Conservation (phyloP, 495 filamentous ascomycete species). For the Melanomma pulvis-pyrius region DNA sequence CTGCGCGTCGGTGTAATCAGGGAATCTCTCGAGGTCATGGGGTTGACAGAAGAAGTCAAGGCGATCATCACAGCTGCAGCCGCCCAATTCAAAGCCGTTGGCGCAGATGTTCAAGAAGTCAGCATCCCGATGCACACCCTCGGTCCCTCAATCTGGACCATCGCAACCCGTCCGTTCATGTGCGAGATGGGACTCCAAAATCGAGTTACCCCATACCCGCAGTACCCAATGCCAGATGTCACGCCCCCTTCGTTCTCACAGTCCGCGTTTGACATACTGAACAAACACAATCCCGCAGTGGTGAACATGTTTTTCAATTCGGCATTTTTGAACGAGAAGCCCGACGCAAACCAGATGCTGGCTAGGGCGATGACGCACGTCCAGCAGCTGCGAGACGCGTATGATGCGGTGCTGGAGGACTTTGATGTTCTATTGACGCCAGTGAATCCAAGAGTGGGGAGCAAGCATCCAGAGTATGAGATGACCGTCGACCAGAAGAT, state of each 20-base stretch:
- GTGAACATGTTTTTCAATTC: conserved; percentile 32
- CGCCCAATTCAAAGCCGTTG: conserved; percentile 18
- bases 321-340: conserved; percentile 7
- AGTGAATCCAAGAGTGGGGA: conserved; percentile 21
- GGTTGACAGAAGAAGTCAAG: conserved; percentile 21
- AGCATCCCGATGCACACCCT: conserved; percentile 28
- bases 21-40: conserved; percentile 18
- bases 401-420: conserved; percentile 16
- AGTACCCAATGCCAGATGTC: conserved; percentile 25
- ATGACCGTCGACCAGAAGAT: conserved; percentile 28
- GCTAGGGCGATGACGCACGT: conserved; percentile 22
- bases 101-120: conserved; percentile 23
- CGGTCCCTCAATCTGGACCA: conserved; percentile 20
- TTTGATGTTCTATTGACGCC: conserved; percentile 29
- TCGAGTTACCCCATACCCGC: conserved; percentile 4
- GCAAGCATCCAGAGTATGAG: conserved; percentile 25
- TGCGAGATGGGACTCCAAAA: conserved; percentile 11
- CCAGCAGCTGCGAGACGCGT: conserved; percentile 17
- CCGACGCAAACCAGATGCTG: conserved; percentile 7
- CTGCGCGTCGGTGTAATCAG: conserved; percentile 20
- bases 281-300: conserved; percentile 29
- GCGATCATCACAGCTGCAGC: conserved; percentile 9
- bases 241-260: conserved; percentile 12
- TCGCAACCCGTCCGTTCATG: conserved; percentile 16
- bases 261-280: conserved; percentile 12